These are phyloP conservation scores for Closterium sp. DNA, from an alignment of 139 green algal genomes.

Conservation along the genomic window DNA sequence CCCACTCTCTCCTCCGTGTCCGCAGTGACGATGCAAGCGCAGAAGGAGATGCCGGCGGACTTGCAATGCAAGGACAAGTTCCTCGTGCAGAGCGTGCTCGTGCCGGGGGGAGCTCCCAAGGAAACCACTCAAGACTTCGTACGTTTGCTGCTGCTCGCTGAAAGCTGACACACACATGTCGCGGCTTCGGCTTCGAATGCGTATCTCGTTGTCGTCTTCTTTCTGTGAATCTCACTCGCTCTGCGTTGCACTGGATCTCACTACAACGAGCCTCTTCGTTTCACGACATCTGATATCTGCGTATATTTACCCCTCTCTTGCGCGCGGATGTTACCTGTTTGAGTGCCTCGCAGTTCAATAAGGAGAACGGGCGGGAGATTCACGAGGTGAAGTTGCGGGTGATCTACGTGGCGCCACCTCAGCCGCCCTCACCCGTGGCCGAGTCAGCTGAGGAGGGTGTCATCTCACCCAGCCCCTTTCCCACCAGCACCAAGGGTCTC, in stretches of 20 bases:
- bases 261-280: no score
- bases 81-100: constrained; percentile 66
- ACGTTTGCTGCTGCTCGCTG: not conserved
- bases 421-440: constrained; percentile 69
- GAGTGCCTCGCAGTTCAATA: constrained; percentile 31
- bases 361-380: constrained; percentile 46
- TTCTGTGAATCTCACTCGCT: no score
- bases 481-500: not conserved
- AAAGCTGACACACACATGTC: not conserved
- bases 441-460: constrained; percentile 55
- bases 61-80: constrained; percentile 74
- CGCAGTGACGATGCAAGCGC: constrained; percentile 59
- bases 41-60: constrained; percentile 52
- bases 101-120: constrained; percentile 16
- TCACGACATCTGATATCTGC: no score
- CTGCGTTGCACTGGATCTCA: no score
- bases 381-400: constrained; percentile 67
- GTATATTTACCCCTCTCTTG: no score
- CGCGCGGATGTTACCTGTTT: not conserved
- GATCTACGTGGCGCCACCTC: constrained; percentile 60
- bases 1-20: not conserved
- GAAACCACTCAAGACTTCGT: constrained; percentile 4
- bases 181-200: no score
- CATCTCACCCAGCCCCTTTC: constrained; percentile 8
- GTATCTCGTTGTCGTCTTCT: no score